phyloP scores from a whole-genome alignment of 1,284 basidiomycete species.

The Trametes versicolor region DNA sequence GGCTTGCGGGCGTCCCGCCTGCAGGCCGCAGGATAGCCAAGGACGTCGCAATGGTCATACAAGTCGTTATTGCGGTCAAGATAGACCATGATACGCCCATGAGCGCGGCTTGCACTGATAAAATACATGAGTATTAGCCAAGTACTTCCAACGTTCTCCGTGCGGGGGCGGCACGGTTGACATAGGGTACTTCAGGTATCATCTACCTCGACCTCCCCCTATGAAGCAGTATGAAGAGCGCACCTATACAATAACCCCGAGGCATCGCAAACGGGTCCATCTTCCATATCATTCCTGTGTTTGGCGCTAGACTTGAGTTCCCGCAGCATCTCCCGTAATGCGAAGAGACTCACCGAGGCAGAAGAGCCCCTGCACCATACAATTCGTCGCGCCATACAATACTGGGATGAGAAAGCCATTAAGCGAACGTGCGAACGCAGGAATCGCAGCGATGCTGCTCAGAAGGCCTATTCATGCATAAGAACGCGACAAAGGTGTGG shows the following conservation, averaged over 20 bases:
- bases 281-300: constrained; percentile 65
- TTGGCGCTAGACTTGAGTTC: neutral
- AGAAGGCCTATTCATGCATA: constrained; percentile 50
- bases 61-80: constrained; percentile 59
- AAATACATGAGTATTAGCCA: constrained; percentile 6
- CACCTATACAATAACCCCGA: constrained; percentile 63
- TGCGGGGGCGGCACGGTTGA: neutral
- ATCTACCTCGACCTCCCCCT: too few relatives aligned
- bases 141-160: too few relatives aligned
- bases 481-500: constrained; percentile 12
- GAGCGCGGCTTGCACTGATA: constrained; percentile 57
- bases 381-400: constrained; percentile 56
- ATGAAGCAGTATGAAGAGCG: constrained; percentile 26
- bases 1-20: constrained; percentile 45
- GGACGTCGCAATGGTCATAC: constrained; percentile 60
- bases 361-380: constrained; percentile 59
- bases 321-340: neutral
- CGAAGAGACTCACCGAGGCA: constrained; percentile 46
- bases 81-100: constrained; percentile 58
- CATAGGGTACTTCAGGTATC: neutral
- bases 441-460: constrained; percentile 56
- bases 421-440: constrained; percentile 52
- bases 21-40: constrained; percentile 58
- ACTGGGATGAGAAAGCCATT: constrained; percentile 55
- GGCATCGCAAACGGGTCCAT: constrained; percentile 72